Conservation (phyloP, 768 basidiomycete genomes). For the Suillus subaureus region DNA sequence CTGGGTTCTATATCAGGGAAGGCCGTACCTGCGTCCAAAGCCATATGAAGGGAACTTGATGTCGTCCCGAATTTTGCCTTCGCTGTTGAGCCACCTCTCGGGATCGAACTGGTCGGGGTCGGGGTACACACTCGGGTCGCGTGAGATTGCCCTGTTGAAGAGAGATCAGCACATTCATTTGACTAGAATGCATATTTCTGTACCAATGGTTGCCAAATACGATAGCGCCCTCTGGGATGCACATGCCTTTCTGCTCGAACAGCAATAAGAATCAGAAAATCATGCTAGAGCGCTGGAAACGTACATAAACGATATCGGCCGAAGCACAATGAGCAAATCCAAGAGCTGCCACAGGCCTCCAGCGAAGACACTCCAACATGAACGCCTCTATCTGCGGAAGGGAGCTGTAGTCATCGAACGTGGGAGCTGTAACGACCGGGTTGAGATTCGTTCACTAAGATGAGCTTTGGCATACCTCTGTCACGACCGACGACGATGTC, state of each 20-base stretch:
- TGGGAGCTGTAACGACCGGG: constrained; percentile 34
- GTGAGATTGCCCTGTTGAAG: constrained; percentile 48
- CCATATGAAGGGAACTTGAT: constrained; percentile 54
- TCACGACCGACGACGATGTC: constrained; percentile 53
- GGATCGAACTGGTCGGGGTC: constrained; percentile 63
- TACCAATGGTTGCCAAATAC: constrained; percentile 40
- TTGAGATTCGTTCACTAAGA: neutral
- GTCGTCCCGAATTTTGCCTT: constrained; percentile 48
- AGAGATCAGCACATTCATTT: neutral
- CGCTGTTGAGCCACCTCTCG: constrained; percentile 51
- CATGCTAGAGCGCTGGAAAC: constrained; percentile 7
- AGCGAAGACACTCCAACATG: constrained; percentile 42
- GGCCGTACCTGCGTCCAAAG: constrained; percentile 46
- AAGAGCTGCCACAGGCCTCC: constrained; percentile 41
- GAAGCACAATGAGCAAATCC: constrained; percentile 69
- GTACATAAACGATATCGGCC: constrained; percentile 64
- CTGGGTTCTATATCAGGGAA: neutral
- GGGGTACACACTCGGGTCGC: constrained; percentile 54
- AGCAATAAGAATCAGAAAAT: neutral
- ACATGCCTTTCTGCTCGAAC: constrained; percentile 32
- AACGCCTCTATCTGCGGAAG: constrained; percentile 45
- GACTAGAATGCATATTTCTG: too few species aligned
- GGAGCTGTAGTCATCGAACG: constrained; percentile 38
- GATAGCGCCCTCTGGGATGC: constrained; percentile 39
- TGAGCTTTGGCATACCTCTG: constrained; percentile 22